Evolutionary conservation across 2,329 filamentous ascomycete genomes (phyloP), one percentile per base, ranked within the genome.

Genomic region (Stemphylium lycopersici): DNA sequence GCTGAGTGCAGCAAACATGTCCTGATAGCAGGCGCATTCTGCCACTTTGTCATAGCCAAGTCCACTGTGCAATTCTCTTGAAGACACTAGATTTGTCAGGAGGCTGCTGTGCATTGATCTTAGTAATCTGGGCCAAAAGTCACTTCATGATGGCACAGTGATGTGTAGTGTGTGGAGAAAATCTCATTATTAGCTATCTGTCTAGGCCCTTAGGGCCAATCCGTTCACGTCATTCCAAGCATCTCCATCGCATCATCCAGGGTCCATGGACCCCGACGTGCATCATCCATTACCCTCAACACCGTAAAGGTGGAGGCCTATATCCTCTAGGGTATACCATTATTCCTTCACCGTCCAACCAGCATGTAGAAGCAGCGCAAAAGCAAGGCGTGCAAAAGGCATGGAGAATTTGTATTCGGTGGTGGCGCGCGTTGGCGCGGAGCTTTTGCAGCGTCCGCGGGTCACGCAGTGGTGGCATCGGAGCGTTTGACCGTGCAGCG

Each of bases 241-340:
- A 31, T 34, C 29, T 44, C 46, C 45, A 43, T 38, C 41, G 36
- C 52, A 55, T 55, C 47, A 55, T 36, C 39, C 52, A 50, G 52
- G 39, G 44, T 49, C 43, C 38, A 47, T 51, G 13, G 39, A 50
- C 45, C 40, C 40, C 44, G 46, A 49, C 37, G 39, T 43, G 36
- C 46, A 44, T 49, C 33, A 49, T 54, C 52, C 46, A 49, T 59
- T 55, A 45, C 56, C 52, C 56, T 57, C 59, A 33, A 57, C 56
- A 57, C 59, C 56, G 38, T 49, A 40, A 52, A 39, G 59, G 55
- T 59, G 56, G 56, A 59, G 56, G 54, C 55, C 33, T 54, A 29
- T 48, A 44, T 43, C 47, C 45, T 26, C 43, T 20, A 40, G 34
- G 43, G 41, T 52, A 45, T 47, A 36, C 56, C 52, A 43, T 40